phyloP scores from a whole-genome alignment of 2,329 filamentous ascomycete genomes.

The Lasiodiplodia hormozganensis region DNA sequence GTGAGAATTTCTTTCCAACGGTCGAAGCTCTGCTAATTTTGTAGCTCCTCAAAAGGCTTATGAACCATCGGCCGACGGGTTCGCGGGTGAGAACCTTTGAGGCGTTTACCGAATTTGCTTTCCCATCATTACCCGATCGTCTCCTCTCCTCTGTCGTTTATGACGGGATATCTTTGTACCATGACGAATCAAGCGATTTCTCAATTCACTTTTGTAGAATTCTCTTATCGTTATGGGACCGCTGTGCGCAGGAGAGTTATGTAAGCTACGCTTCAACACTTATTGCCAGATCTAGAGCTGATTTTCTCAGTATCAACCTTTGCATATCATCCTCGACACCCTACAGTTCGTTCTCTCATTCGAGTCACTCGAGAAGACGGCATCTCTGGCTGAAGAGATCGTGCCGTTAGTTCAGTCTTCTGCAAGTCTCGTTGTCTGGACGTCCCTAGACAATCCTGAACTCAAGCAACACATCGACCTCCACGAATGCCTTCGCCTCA shows the following conservation, averaged over 20 bases:
- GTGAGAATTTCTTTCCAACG: slow-evolving; percentile 23
- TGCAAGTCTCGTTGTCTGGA: neutral
- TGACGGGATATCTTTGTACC: slow-evolving; percentile 66
- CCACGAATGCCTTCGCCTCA: slow-evolving; percentile 67
- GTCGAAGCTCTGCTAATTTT: neutral
- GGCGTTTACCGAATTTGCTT: slow-evolving; percentile 67
- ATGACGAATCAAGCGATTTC: slow-evolving; percentile 58
- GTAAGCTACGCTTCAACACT: slow-evolving; percentile 33
- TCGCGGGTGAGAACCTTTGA: slow-evolving; percentile 71
- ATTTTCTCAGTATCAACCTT: slow-evolving; percentile 61
- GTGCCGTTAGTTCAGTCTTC: slow-evolving; percentile 50
- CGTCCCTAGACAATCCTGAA: slow-evolving; percentile 12
- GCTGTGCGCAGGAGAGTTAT: slow-evolving; percentile 68
- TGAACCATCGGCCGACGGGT: slow-evolving; percentile 66
- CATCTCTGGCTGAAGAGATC: slow-evolving; percentile 65
- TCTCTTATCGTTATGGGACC: slow-evolving; percentile 71
- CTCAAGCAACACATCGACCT: slow-evolving; percentile 68
- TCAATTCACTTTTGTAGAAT: slow-evolving; percentile 70
- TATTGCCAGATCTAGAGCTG: neutral
- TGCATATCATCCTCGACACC: slow-evolving; percentile 70
- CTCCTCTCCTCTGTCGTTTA: slow-evolving; percentile 73
- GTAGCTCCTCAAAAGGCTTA: slow-evolving; percentile 64
- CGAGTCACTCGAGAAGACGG: slow-evolving; percentile 65
- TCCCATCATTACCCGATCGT: slow-evolving; percentile 68
- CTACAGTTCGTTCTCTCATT: slow-evolving; percentile 69